A percentile compares a stretch with the other conserved stretches of the same genome.
phyloP scores from a whole-genome alignment of 2,329 filamentous ascomycete genomes.

The Neophaeococcomyces aloes region DNA sequence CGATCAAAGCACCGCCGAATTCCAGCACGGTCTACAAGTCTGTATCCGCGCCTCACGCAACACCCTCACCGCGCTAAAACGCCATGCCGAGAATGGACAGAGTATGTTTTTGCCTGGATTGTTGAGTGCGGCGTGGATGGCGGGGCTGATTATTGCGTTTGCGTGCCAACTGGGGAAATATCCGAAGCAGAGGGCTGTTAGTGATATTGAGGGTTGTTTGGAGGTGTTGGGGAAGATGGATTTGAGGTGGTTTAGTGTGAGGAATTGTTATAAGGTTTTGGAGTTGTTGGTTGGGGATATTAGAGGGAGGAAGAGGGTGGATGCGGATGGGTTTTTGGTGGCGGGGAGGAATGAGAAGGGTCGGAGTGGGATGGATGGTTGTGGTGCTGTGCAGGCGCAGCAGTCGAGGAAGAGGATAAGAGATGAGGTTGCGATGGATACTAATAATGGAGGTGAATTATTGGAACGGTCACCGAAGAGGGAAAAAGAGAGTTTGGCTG shows the following conservation, averaged over 20 bases:
- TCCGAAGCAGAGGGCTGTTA: slow-evolving; percentile 26
- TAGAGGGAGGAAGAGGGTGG: slow-evolving; percentile 20
- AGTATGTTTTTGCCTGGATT: slow-evolving; percentile 32
- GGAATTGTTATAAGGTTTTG: slow-evolving; percentile 30
- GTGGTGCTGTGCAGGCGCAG: too few species aligned
- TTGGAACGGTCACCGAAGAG: slow-evolving; percentile 9
- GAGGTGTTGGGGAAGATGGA: slow-evolving; percentile 28
- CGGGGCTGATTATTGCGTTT: slow-evolving; percentile 32
- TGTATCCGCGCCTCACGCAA: slow-evolving; percentile 32
- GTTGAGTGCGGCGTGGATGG: slow-evolving; percentile 33
- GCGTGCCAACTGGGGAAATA: slow-evolving; percentile 33
- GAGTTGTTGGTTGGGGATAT: slow-evolving; percentile 27
- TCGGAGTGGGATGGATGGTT: too few species aligned
- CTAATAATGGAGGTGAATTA: slow-evolving; percentile 6
- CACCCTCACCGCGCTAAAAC: slow-evolving; percentile 28
- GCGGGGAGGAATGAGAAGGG: slow-evolving; percentile 3
- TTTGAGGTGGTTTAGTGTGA: slow-evolving; percentile 31
- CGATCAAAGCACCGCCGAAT: slow-evolving; percentile 29
- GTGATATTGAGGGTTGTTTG: slow-evolving; percentile 29
- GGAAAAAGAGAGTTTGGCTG: slow-evolving; percentile 4
- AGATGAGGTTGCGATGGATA: slow-evolving; percentile 13
- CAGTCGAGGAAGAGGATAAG: slow-evolving; percentile 10
- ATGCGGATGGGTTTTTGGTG: slow-evolving; percentile 16
- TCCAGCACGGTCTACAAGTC: slow-evolving; percentile 32
- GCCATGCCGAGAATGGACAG: slow-evolving; percentile 26